Evolutionary conservation across 2,329 filamentous ascomycete genomes (phyloP), one percentile per base, ranked within the genome.

Genomic region (Orbilia brochopaga): DNA sequence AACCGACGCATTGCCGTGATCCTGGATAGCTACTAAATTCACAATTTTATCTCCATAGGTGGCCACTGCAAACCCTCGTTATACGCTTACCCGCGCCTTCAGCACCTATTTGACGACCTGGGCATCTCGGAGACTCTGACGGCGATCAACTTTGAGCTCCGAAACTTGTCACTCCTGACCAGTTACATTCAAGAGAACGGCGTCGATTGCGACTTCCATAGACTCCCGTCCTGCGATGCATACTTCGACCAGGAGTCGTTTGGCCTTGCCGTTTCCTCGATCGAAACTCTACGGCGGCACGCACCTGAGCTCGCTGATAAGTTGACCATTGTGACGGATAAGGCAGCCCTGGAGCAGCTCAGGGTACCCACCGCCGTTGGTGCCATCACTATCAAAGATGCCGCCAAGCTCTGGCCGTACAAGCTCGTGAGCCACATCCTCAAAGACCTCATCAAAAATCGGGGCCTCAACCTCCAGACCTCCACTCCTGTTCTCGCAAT

Each of bases 341-440:
- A 78, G 3, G 74, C 74, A 24, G 77, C 78, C 1, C 77, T 78
- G 1, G 80, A 79, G 27, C 79, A 80, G 35, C 82, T 90, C 23
- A 81, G 86, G 2, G 79, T 88, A 0, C 83, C 84, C 0, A 78
- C 79, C 6, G 87, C 86, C 5, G 77, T 83, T 6, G 90, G 87
- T 1, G 89, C 87, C 4, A 83, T 91, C 2, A 70, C 66, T 19
- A 80, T 88, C 15, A 88, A 88, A 73, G 81, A 85, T 46, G 90
- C 90, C 0, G 89, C 87, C 0, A 86, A 86, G 75, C 78, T 91
- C 51, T 92, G 89, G 89, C 91, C 91, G 0, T 96, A 95, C 79
- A 95, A 94, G 80, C 84, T 95, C 17, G 87, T 96, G 1, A 82
- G 86, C 0, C 88, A 87, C 79, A 83, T 92, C 0, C 80, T 96